phyloP scores from a whole-genome alignment of 257 asterid genomes.

The Phtheirospermum japonicum region DNA sequence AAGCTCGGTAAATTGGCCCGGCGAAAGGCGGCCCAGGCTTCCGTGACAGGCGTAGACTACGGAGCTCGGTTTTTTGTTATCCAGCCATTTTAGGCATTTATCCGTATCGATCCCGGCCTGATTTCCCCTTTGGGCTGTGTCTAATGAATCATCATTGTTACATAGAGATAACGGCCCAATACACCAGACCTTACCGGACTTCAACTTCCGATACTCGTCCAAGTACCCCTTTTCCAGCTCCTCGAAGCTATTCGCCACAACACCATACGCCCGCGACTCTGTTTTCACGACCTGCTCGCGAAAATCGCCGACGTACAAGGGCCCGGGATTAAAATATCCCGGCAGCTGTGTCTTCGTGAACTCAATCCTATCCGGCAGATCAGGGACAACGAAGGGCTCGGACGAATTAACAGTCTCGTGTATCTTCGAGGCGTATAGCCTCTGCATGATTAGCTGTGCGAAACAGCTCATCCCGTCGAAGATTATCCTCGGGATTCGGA shows the following conservation, averaged over 20 bases:
- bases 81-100: constrained; percentile 41
- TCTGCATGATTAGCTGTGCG: constrained; percentile 31
- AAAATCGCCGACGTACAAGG: constrained; percentile 23
- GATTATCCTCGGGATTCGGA: constrained; percentile 39
- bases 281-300: constrained; percentile 41
- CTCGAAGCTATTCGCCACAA: constrained; percentile 50
- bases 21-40: constrained; percentile 32
- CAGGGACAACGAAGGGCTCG: constrained; percentile 43
- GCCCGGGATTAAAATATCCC: constrained; percentile 37
- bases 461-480: constrained; percentile 54
- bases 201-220: constrained; percentile 33
- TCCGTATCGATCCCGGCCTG: constrained; percentile 24
- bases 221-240: constrained; percentile 39
- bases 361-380: constrained; percentile 32
- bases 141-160: constrained; percentile 26
- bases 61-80: constrained; percentile 26
- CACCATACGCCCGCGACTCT: constrained; percentile 41
- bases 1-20: constrained; percentile 36
- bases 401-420: constrained; percentile 26
- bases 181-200: constrained; percentile 51
- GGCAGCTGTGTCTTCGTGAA: constrained; percentile 41
- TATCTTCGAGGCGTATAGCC: constrained; percentile 26
- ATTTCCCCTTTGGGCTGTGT: constrained; percentile 45
- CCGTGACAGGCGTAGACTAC: constrained; percentile 44
- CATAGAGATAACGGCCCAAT: constrained; percentile 52